These are phyloP conservation scores for Huntiella savannae DNA, from an alignment of 2,329 filamentous ascomycete species.

Conservation along the genomic window DNA sequence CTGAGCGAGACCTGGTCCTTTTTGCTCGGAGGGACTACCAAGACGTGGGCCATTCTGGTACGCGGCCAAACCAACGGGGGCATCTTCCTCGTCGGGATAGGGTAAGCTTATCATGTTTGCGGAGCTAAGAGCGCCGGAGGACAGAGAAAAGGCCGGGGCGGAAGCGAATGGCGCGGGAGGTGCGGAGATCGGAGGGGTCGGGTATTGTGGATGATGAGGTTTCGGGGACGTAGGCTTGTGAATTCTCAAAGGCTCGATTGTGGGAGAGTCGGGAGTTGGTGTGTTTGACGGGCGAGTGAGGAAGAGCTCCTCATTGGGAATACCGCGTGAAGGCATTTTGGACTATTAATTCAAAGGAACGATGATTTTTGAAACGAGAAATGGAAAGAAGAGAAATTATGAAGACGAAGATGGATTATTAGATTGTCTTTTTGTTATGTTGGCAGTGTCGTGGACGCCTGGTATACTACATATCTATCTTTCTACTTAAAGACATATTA, in stretches of 20 bases:
- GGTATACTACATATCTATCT: too few relatives aligned
- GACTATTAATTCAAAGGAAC: too few relatives aligned
- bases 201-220: constrained; percentile 32
- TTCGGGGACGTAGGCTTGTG: constrained; percentile 56
- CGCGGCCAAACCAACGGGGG: constrained; percentile 22
- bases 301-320: constrained; percentile 70
- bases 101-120: constrained; percentile 37
- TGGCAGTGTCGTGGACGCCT: too few relatives aligned
- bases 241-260: constrained; percentile 68
- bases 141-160: constrained; percentile 43
- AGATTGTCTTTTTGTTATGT: too few relatives aligned
- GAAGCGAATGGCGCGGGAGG: constrained; percentile 23
- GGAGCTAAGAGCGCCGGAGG: constrained; percentile 52
- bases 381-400: too few relatives aligned
- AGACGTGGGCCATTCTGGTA: constrained; percentile 32
- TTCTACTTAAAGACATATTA: too few relatives aligned
- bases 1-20: constrained; percentile 53
- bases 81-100: constrained; percentile 54
- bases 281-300: constrained; percentile 36
- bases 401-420: too few relatives aligned
- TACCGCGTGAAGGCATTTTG: constrained; percentile 21
- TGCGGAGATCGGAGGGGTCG: constrained; percentile 24
- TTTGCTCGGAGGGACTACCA: constrained; percentile 34
- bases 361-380: too few relatives aligned
- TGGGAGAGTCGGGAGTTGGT: constrained; percentile 47